Evolutionary conservation across 1,139 yeast genomes (phyloP), one percentile per base, ranked within the genome.

Genomic region (Suhomyces bolitotheri): DNA sequence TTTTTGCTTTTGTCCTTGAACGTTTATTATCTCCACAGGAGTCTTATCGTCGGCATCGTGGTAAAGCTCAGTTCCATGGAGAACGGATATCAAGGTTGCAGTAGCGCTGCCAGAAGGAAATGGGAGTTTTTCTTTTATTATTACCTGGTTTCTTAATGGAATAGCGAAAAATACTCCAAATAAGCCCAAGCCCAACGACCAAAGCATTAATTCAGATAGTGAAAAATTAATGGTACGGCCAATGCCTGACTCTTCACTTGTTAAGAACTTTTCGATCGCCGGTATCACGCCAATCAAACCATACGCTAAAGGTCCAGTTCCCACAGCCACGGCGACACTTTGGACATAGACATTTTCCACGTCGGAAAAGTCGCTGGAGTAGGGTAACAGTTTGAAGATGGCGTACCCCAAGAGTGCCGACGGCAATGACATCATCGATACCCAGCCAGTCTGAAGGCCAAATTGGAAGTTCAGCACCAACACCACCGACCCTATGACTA

Each of bases 361-460:
- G 44, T 89, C 96, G 1, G 95, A 76, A 56, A 92, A 87, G 7
- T 73, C 71, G 20, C 45, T 43, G 38, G 57, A 65, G 49, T 51
- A 76, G 25, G 67, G 73, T 35, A 77, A 69, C 3, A 76, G 48
- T 47, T 79, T 82, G 64, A 90, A 92, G 16, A 84, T 65, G 0
- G 96, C 86, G 60, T 80, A 90, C 1, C 95, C 97, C 15, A 92
- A 61, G 34, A 92, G 62, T 0, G 97, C 96, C 5, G 96, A 84
- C 0, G 98, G 97, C 38, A 92, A 66, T n/a, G 96, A 85, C 98
- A 92, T 92, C 98, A 92, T 92, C 7, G 96, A 88, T 2, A 92
- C 97, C 98, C 98, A 92, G 2, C 98, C 98, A 0, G 97, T 90
- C 54, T 92, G 98, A 19, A 92, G 68, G 1, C 98, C 98, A 58